Conservation (phyloP, 2,329 filamentous ascomycete genomes). For the Aspergillus clavatus region DNA sequence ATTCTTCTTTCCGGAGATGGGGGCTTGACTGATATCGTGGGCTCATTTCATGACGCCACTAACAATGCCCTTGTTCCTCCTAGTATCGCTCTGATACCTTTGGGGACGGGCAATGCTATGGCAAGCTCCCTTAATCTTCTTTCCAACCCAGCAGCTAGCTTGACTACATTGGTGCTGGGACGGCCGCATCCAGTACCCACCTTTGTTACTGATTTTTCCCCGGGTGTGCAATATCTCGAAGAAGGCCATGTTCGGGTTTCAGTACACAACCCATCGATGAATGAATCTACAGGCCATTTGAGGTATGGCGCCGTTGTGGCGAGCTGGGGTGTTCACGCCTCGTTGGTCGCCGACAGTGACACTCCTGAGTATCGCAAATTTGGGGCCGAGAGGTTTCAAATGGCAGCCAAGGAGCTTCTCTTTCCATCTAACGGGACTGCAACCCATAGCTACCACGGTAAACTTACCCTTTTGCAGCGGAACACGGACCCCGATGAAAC, state of each 20-base stretch:
- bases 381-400: constrained; percentile 72
- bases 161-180: constrained; percentile 59
- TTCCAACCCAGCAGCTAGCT: constrained; percentile 34
- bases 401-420: constrained; percentile 76
- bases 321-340: constrained; percentile 85
- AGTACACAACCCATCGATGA: constrained; percentile 11
- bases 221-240: constrained; percentile 47
- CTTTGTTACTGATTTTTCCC: constrained; percentile 59
- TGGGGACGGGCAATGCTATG: constrained; percentile 48
- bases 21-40: constrained; percentile 76
- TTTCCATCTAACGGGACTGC: constrained; percentile 49
- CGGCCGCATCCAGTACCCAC: constrained; percentile 52
- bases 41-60: constrained; percentile 48
- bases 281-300: constrained; percentile 29
- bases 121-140: constrained; percentile 36
- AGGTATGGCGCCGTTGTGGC: constrained; percentile 75
- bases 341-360: constrained; percentile 86
- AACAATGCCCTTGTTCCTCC: constrained; percentile 44
- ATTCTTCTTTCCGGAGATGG: constrained; percentile 85
- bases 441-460: constrained; percentile 55
- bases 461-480: constrained; percentile 42
- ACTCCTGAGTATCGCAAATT: constrained; percentile 73
- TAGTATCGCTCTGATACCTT: constrained; percentile 51
- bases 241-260: constrained; percentile 42
- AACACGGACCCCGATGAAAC: constrained; percentile 14